Evolutionary conservation across 768 basidiomycete species (phyloP).

Genomic region (Rhodotorula paludigena): DNA sequence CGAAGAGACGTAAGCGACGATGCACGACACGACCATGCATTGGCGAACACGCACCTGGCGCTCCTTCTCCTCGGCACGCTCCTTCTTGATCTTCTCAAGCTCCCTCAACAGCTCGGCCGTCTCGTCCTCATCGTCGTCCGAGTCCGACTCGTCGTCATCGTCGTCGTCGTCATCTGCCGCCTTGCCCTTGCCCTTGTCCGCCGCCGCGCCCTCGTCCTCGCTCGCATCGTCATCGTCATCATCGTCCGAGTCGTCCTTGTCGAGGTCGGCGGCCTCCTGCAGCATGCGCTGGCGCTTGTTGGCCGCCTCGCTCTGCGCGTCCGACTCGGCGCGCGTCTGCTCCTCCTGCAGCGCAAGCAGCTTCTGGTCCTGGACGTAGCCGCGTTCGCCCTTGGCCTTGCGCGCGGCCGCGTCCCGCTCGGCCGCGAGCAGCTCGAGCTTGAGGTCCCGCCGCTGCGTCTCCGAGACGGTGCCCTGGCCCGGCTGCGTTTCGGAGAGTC

Average conservation of each 20-base stretch:
- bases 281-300: slow-evolving; percentile 82
- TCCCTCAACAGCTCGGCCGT: slow-evolving; percentile 86
- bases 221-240: slow-evolving; percentile 58
- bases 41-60: slow-evolving; percentile 51
- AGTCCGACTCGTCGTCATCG: slow-evolving; percentile 72
- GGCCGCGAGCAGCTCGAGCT: slow-evolving; percentile 73
- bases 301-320: slow-evolving; percentile 55
- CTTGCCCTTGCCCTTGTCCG: slow-evolving; percentile 53
- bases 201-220: slow-evolving; percentile 57
- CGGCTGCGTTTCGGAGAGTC: slow-evolving; percentile 59
- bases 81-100: slow-evolving; percentile 96
- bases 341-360: slow-evolving; percentile 41
- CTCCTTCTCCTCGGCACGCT: slow-evolving; percentile 87
- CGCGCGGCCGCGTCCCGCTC: slow-evolving; percentile 81
- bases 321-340: slow-evolving; percentile 47
- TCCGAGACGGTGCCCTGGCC: slow-evolving; percentile 81
- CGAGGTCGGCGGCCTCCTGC: slow-evolving; percentile 77
- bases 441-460: slow-evolving; percentile 70
- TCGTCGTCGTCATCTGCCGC: slow-evolving; percentile 44
- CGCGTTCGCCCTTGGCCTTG: slow-evolving; percentile 85
- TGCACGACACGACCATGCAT: too few species aligned
- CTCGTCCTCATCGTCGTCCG: slow-evolving; percentile 72
- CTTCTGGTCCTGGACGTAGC: slow-evolving; percentile 47
- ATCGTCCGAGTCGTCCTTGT: slow-evolving; percentile 81
- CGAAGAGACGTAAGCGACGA: not conserved